phyloP scores from a whole-genome alignment of 1,284 basidiomycete genomes.

The Ganoderma boninense region DNA sequence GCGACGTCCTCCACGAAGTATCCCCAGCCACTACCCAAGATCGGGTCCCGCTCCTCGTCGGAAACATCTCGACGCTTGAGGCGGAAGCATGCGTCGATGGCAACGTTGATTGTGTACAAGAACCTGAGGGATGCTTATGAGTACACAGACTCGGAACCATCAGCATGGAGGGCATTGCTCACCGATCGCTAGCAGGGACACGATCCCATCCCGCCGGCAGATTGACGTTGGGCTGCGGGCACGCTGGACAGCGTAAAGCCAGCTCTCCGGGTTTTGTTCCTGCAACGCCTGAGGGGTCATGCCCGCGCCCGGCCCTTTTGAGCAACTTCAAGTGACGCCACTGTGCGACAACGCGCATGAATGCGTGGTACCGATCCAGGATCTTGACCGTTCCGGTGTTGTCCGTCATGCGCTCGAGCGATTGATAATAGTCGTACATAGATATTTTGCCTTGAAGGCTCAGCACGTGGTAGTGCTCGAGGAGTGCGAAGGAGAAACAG shows the following conservation, averaged over 20 bases:
- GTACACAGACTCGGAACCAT: too few relatives aligned
- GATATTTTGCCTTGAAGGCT: constrained; percentile 26
- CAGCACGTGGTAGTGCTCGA: constrained; percentile 30
- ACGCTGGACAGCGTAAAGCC: constrained; percentile 40
- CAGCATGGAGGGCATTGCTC: constrained; percentile 12
- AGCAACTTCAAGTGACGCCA: constrained; percentile 34
- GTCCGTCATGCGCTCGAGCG: constrained; percentile 22
- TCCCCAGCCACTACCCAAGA: too few relatives aligned
- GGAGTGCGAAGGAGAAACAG: constrained; percentile 23
- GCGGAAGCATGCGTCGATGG: too few relatives aligned
- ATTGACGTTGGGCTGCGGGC: constrained; percentile 40
- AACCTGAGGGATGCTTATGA: too few relatives aligned
- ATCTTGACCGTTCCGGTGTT: constrained; percentile 10
- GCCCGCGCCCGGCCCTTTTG: constrained; percentile 33
- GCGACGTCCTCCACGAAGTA: too few relatives aligned
- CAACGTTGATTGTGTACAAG: too few relatives aligned
- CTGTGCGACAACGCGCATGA: constrained; percentile 30
- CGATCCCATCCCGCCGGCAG: constrained; percentile 38
- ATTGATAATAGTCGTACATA: constrained; percentile 31
- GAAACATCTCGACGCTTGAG: too few relatives aligned
- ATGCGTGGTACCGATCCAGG: constrained; percentile 28
- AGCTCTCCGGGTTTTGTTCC: too few relatives aligned
- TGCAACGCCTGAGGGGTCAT: constrained; percentile 26
- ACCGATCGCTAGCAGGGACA: too few relatives aligned
- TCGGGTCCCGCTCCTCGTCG: too few relatives aligned